phyloP scores from a whole-genome alignment of 2,329 filamentous ascomycete genomes.

The Pezicula rhizophila region DNA sequence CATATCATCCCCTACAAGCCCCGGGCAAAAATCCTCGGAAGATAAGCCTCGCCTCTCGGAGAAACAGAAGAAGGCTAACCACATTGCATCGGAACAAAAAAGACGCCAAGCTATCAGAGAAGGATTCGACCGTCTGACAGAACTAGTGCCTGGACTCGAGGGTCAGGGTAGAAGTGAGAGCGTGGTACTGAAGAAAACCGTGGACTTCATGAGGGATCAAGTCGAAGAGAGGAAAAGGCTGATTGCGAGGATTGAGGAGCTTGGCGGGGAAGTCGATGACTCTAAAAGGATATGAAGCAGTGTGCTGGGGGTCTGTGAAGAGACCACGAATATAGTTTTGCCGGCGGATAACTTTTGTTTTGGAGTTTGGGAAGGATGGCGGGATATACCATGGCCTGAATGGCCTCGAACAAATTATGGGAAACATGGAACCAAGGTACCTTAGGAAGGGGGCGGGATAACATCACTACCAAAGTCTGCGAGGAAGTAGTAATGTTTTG shows the following conservation, averaged over 20 bases:
- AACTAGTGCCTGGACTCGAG: slow-evolving; percentile 61
- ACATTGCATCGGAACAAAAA: slow-evolving; percentile 62
- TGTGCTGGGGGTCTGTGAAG: too few species aligned
- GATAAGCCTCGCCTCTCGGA: slow-evolving; percentile 62
- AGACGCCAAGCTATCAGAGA: slow-evolving; percentile 49
- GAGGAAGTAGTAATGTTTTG: too few species aligned
- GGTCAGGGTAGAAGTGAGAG: slow-evolving; percentile 66
- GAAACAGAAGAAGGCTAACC: slow-evolving; percentile 67
- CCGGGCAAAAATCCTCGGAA: slow-evolving; percentile 10
- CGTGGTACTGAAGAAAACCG: slow-evolving; percentile 54
- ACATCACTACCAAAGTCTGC: too few species aligned
- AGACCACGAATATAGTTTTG: too few species aligned
- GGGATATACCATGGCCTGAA: too few species aligned
- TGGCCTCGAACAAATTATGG: too few species aligned
- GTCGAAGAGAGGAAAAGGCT: slow-evolving; percentile 43
- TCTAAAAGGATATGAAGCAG: too few species aligned
- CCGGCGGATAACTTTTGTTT: too few species aligned
- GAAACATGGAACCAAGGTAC: too few species aligned
- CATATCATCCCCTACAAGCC: neutral
- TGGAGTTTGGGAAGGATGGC: too few species aligned
- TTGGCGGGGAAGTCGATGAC: slow-evolving; percentile 40
- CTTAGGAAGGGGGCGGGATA: too few species aligned
- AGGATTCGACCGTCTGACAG: slow-evolving; percentile 62
- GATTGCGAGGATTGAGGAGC: slow-evolving; percentile 41
- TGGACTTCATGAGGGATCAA: slow-evolving; percentile 46